These are phyloP conservation scores for Marasmius tenuissimus DNA, from an alignment of 1,284 basidiomycete species.

Conservation along the genomic window DNA sequence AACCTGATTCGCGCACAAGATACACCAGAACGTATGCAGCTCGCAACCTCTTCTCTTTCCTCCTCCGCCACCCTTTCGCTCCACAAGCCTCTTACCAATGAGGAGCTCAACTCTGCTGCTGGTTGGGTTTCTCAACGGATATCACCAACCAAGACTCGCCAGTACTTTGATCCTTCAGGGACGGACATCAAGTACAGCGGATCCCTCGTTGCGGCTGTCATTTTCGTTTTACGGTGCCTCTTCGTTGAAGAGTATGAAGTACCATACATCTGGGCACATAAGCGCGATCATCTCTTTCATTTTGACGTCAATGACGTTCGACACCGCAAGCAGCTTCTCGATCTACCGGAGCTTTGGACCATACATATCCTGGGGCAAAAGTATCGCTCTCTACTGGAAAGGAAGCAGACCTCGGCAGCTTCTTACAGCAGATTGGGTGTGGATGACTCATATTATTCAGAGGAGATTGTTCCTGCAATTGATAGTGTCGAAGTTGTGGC, in stretches of 20 bases:
- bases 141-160: slow-evolving; percentile 73
- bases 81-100: slow-evolving; percentile 64
- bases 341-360: slow-evolving; percentile 82
- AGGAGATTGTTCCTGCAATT: slow-evolving; percentile 60
- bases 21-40: slow-evolving; percentile 95
- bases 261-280: slow-evolving; percentile 93
- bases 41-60: slow-evolving; percentile 85
- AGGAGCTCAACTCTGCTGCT: slow-evolving; percentile 80
- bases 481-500: slow-evolving; percentile 88
- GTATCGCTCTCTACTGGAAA: slow-evolving; percentile 81
- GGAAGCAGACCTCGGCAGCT: slow-evolving; percentile 61
- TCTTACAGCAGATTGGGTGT: slow-evolving; percentile 67
- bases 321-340: slow-evolving; percentile 66
- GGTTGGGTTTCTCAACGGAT: slow-evolving; percentile 89
- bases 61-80: slow-evolving; percentile 65
- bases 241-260: slow-evolving; percentile 92
- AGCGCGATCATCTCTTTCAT: slow-evolving; percentile 86
- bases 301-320: slow-evolving; percentile 62
- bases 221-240: slow-evolving; percentile 78
- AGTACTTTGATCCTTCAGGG: slow-evolving; percentile 71
- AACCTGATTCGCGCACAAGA: slow-evolving; percentile 90
- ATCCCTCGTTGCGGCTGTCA: slow-evolving; percentile 80
- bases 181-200: slow-evolving; percentile 59
- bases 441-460: slow-evolving; percentile 72
- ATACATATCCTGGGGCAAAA: slow-evolving; percentile 85